Evolutionary conservation across 495 filamentous ascomycete species (phyloP), one percentile per base, ranked within the genome.

Genomic region (Aspergillus homomorphus): DNA sequence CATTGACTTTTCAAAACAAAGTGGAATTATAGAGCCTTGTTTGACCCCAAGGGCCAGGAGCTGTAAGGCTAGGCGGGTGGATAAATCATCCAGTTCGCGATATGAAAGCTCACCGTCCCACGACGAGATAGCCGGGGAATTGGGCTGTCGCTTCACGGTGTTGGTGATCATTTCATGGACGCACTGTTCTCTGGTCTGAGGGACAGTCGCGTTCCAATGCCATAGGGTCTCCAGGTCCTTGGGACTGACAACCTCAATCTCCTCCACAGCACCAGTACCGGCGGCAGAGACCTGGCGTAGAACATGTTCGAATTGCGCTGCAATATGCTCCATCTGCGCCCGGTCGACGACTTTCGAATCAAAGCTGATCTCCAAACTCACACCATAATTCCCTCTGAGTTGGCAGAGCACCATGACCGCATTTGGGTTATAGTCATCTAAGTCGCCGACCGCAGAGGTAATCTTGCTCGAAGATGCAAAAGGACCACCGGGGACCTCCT

Each of bases 1-100:
- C 53, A 66, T 71, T 21, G 77, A 82, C 62, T 85, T 85, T 53
- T 84, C 80, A 42, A 84, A 79, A 57, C 75, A 82, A 21, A 85
- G 63, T 0, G 81, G 79, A 4, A 84, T 71, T 5, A 76, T 59
- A 16, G 59, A 69, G 24, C 75, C 78, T 15, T 71, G 64, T 33
- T 63, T 68, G 52, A 73, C 62, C 4, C 73, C 69, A n/a, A 12
- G 41, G 7, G 2, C 1, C 14, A 15, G 41, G 2, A 43, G 41
- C 41, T 43, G 41, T 12, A 8, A 43, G 41, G 41, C 41, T n/a
- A 43, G 18, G 2, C 18, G 41, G 41, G 18, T 2, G 41, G n/a
- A 43, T 12, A 43, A n/a, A 12, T 8, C 14, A n/a, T 43, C 41
- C 1, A 43, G 41, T 3, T 2, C 14, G 1, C 14, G 14, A n/a